Conservation (phyloP, 2,329 filamentous ascomycete genomes). For the Fusarium phyllophilum region DNA sequence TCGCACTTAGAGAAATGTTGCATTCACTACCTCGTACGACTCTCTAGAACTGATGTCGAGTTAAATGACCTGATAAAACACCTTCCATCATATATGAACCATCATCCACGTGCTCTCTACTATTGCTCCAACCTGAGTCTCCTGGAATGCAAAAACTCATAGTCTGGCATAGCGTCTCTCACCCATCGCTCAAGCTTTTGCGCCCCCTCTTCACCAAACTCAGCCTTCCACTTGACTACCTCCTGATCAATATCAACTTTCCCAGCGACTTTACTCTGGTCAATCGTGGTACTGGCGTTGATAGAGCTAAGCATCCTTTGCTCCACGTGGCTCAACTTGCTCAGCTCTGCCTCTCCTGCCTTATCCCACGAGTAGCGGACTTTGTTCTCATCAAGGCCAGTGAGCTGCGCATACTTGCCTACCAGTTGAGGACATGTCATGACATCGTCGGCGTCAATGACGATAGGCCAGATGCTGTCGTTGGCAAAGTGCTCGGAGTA, state of each 20-base stretch:
- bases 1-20: too few species aligned
- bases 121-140: conserved; percentile 14
- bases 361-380: conserved; percentile 23
- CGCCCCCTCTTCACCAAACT: conserved; percentile 25
- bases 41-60: neutral
- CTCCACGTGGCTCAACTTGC: neutral
- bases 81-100: fast-evolving
- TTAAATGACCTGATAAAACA: neutral
- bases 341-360: neutral
- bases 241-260: conserved; percentile 24
- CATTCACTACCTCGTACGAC: neutral
- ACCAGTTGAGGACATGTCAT: conserved; percentile 26
- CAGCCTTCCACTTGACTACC: conserved; percentile 27
- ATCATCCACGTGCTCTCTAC: neutral
- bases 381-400: conserved; percentile 24
- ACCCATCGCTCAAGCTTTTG: conserved; percentile 32
- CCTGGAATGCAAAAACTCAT: conserved; percentile 23
- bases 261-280: conserved; percentile 24
- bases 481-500: conserved; percentile 12
- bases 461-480: conserved; percentile 29
- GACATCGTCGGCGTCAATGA: conserved; percentile 35
- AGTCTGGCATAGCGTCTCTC: conserved; percentile 25
- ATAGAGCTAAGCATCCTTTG: conserved; percentile 31
- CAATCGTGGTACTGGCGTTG: conserved; percentile 18
- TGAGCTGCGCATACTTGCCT: conserved; percentile 16